Conservation (phyloP, 371 early-diverging fungal species). For the Coemansia sp. region DNA sequence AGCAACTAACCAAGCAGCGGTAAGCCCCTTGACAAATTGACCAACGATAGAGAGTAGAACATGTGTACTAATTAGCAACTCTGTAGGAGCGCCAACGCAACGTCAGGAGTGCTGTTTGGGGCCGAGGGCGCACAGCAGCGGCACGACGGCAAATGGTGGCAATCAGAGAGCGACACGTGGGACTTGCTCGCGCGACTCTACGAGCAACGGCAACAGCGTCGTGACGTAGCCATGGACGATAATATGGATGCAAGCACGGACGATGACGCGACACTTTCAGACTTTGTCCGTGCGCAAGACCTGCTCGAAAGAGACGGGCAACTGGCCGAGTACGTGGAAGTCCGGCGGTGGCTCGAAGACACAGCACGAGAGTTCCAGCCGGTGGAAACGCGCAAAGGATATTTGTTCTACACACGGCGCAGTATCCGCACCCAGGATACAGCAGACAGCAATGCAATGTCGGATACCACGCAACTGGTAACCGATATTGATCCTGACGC, state of each 20-base stretch:
- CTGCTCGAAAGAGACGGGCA: constrained; percentile 24
- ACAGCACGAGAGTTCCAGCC: constrained; percentile 56
- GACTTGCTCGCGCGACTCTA: constrained; percentile 48
- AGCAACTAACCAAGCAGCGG: constrained; percentile 33
- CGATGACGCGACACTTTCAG: constrained; percentile 14
- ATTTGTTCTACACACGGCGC: constrained; percentile 54
- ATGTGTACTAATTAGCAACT: not conserved
- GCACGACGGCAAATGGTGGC: constrained; percentile 29
- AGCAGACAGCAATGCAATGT: not conserved
- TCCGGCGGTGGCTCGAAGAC: constrained; percentile 59
- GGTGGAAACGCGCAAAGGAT: constrained; percentile 55
- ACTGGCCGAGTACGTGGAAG: constrained; percentile 47
- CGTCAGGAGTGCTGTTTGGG: not conserved
- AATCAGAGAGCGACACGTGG: constrained; percentile 50
- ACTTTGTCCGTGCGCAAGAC: constrained; percentile 42
- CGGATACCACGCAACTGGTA: constrained; percentile 12
- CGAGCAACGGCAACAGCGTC: constrained; percentile 18
- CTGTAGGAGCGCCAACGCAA: constrained; percentile 9
- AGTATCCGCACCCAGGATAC: constrained; percentile 15
- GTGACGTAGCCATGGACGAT: not conserved
- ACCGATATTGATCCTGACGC: constrained; percentile 61
- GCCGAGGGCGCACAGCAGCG: not conserved
- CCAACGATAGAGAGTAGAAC: not conserved
- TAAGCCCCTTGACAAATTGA: constrained; percentile 12
- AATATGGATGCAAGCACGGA: not conserved